These are phyloP conservation scores for Cercospora sp. DNA, from an alignment of 2,329 filamentous ascomycete species.

Conservation along the genomic window DNA sequence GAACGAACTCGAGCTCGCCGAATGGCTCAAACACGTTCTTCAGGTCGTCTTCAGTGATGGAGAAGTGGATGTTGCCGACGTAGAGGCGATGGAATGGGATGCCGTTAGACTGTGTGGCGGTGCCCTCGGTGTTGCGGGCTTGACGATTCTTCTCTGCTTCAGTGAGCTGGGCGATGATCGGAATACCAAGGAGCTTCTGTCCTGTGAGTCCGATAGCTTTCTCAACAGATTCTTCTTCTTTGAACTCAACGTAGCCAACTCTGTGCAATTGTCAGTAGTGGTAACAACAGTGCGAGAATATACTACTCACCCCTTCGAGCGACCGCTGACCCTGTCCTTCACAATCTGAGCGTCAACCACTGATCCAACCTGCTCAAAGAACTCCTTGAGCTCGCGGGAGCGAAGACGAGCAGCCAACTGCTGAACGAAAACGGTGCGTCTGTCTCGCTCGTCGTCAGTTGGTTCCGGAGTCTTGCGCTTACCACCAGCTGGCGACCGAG, in stretches of 20 bases:
- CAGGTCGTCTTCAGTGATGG: slow-evolving; percentile 93
- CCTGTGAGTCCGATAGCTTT: slow-evolving; percentile 96
- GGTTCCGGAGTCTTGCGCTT: slow-evolving; percentile 61
- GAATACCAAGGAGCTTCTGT: slow-evolving; percentile 97
- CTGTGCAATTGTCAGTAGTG: slow-evolving; percentile 55
- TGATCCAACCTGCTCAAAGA: slow-evolving; percentile 86
- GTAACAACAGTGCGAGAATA: not conserved
- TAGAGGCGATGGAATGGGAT: slow-evolving; percentile 97
- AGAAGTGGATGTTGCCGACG: slow-evolving; percentile 99
- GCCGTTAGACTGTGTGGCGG: slow-evolving; percentile 71
- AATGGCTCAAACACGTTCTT: slow-evolving; percentile 97
- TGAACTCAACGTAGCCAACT: slow-evolving; percentile 99
- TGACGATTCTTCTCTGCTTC: slow-evolving; percentile 99
- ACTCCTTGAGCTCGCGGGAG: slow-evolving; percentile 87
- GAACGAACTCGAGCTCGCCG: slow-evolving; percentile 95
- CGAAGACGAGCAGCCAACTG: slow-evolving; percentile 92
- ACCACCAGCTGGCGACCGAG: slow-evolving; percentile 45
- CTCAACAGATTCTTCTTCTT: slow-evolving; percentile 88
- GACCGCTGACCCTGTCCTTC: slow-evolving; percentile 92
- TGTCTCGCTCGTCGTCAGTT: slow-evolving; percentile 94
- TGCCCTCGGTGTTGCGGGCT: slow-evolving; percentile 75
- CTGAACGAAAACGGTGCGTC: slow-evolving; percentile 96
- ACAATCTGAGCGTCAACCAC: slow-evolving; percentile 99
- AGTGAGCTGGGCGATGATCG: slow-evolving; percentile 96
- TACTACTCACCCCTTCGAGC: slow-evolving; percentile 84